Evolutionary conservation across 169 alveolate species (phyloP).

Genomic region (Plasmodium vinckei): DNA sequence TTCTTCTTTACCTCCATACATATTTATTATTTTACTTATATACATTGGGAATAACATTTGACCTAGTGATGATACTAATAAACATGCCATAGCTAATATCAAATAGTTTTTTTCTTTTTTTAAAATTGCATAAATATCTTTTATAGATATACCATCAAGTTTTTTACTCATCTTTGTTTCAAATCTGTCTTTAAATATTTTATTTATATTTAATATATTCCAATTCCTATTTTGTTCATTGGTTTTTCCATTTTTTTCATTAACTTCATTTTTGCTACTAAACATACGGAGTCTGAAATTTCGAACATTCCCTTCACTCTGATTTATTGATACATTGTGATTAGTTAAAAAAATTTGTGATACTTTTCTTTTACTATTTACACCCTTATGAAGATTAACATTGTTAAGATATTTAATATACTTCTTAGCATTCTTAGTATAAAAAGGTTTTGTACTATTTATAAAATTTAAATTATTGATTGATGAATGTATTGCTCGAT

Average conservation of each 20-base stretch:
- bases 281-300: background rate
- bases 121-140: slow-evolving; percentile 42
- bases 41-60: slow-evolving; percentile 73
- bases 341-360: no score
- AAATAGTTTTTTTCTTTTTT: slow-evolving; percentile 64
- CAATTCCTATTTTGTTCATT: background rate
- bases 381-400: background rate
- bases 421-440: background rate
- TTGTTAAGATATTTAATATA: background rate
- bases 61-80: slow-evolving; percentile 45
- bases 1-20: slow-evolving; percentile 74
- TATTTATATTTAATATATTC: slow-evolving; percentile 5
- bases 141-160: slow-evolving; percentile 43
- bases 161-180: slow-evolving; percentile 2
- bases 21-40: slow-evolving; percentile 64
- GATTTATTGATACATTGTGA: background rate
- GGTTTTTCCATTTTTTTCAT: background rate
- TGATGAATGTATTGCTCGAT: background rate
- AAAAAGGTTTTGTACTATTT: no score
- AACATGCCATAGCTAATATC: slow-evolving; percentile 31
- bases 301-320: no score
- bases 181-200: slow-evolving; percentile 28
- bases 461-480: background rate
- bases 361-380: background rate
- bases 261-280: background rate